A percentile compares a stretch with the other conserved stretches of the same genome.
These are phyloP conservation scores for Pisolithus thermaeus DNA, from an alignment of 1,284 basidiomycete genomes.

Conservation along the genomic window DNA sequence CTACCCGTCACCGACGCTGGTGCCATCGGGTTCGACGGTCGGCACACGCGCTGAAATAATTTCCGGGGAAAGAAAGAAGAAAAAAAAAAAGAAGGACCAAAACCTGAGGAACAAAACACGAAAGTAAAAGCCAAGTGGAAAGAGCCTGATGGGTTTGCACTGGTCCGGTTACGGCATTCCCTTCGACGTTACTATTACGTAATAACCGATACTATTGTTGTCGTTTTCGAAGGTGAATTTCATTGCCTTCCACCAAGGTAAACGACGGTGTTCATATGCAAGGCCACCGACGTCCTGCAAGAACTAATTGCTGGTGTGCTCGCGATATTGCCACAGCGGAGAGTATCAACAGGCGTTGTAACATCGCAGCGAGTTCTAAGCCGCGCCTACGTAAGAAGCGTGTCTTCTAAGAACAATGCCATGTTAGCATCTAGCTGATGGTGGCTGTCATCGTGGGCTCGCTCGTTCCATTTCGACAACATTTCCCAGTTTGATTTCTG, in stretches of 20 bases:
- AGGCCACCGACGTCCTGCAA: no score
- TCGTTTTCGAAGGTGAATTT: background rate
- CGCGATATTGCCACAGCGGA: no score
- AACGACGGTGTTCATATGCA: background rate
- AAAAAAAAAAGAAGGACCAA: conserved; percentile 3
- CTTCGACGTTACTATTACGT: conserved; percentile 20
- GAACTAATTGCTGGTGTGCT: no score
- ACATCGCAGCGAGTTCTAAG: no score
- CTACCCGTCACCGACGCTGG: conserved; percentile 31
- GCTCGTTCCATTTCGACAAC: no score
- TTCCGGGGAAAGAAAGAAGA: conserved; percentile 7
- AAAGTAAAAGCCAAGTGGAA: conserved; percentile 25
- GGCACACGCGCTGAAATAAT: conserved; percentile 17
- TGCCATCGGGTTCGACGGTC: conserved; percentile 33
- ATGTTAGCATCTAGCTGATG: no score
- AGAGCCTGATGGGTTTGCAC: conserved; percentile 14
- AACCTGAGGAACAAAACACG: conserved; percentile 17
- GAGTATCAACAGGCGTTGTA: no score
- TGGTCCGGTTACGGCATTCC: conserved; percentile 28
- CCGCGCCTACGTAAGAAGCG: no score
- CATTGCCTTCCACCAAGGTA: conserved; percentile 5
- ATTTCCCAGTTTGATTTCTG: no score
- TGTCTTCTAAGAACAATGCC: no score
- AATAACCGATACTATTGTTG: conserved; percentile 12
- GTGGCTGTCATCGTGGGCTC: no score